A percentile compares a stretch with the other conserved stretches of the same genome.
Conservation (phyloP, 305 asterid species). For the Salvia sclarea region DNA sequence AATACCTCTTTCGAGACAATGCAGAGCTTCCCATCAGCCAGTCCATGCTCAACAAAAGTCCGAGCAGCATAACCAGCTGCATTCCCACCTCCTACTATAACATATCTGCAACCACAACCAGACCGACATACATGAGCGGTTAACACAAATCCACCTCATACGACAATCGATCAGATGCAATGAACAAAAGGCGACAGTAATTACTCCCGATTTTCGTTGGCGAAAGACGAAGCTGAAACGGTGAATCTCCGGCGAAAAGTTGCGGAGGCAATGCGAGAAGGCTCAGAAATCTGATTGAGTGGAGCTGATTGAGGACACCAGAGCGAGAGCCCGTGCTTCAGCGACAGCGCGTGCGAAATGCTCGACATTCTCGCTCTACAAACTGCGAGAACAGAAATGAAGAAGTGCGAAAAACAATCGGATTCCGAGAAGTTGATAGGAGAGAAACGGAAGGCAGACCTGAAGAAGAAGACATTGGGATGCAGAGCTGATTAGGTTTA, state of each 20-base stretch:
- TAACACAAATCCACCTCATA: neutral
- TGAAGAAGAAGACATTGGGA: conserved; percentile 31
- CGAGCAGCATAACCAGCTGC: conserved; percentile 93
- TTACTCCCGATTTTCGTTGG: conserved; percentile 90
- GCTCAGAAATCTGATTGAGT: conserved; percentile 44
- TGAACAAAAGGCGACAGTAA: conserved; percentile 13
- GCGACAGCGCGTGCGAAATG: conserved; percentile 52
- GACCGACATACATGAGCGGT: neutral
- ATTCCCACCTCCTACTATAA: conserved; percentile 95
- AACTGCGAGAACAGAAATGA: conserved; percentile 33
- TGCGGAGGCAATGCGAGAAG: conserved; percentile 37
- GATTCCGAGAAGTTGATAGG: conserved; percentile 12
- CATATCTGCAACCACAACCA: conserved; percentile 47
- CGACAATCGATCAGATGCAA: conserved; percentile 2
- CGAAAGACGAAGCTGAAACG: conserved; percentile 69
- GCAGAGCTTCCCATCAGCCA: conserved; percentile 93
- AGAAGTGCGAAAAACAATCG: conserved; percentile 10
- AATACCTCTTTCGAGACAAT: conserved; percentile 96
- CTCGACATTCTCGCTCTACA: conserved; percentile 56
- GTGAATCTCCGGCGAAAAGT: conserved; percentile 54
- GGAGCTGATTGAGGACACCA: conserved; percentile 61
- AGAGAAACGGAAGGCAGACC: conserved; percentile 25
- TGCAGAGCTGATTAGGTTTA: conserved; percentile 8
- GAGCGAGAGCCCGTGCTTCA: conserved; percentile 64
- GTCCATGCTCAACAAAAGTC: conserved; percentile 83